phyloP scores from a whole-genome alignment of 1,284 basidiomycete genomes.

The Earliella scabrosa region DNA sequence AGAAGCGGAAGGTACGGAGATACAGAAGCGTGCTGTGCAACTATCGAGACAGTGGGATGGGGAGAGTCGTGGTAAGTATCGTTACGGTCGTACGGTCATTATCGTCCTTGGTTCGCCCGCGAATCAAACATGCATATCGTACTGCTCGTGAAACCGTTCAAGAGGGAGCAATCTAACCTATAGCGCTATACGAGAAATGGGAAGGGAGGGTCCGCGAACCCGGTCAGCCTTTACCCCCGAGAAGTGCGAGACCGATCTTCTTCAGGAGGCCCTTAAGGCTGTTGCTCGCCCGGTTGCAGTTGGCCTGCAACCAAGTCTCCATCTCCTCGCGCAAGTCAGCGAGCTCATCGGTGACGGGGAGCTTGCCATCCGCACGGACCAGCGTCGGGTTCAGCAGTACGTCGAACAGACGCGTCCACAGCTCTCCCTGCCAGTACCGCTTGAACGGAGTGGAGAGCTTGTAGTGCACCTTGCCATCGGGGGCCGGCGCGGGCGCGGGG shows the following conservation, averaged over 20 bases:
- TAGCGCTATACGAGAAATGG: not conserved
- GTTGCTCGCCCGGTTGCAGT: conserved; percentile 87
- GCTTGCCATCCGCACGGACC: conserved; percentile 52
- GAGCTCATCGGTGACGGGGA: conserved; percentile 79
- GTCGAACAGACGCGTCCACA: conserved; percentile 90
- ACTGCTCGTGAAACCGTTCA: not conserved
- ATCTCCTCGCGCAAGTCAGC: conserved; percentile 73
- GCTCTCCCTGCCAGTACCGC: conserved; percentile 92
- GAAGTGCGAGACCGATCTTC: conserved; percentile 62
- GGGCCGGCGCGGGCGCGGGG: conserved; percentile 37
- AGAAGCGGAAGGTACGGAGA: not conserved
- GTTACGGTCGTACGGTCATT: not conserved
- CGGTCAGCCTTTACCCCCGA: conserved; percentile 28
- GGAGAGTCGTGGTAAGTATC: conserved; percentile 2
- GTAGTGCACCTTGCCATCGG: conserved; percentile 45
- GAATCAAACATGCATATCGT: not conserved
- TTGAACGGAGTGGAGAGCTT: conserved; percentile 83
- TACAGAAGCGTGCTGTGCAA: not conserved
- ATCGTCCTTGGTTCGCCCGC: conserved; percentile 12
- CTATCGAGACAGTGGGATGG: conserved; percentile 1
- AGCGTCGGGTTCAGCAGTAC: conserved; percentile 81
- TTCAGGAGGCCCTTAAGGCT: conserved; percentile 85
- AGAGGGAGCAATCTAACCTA: no score
- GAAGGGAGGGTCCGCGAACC: no score
- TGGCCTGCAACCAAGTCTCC: conserved; percentile 84